phyloP scores from a whole-genome alignment of 208 protist species.

The Acanthamoeba pearcei region DNA sequence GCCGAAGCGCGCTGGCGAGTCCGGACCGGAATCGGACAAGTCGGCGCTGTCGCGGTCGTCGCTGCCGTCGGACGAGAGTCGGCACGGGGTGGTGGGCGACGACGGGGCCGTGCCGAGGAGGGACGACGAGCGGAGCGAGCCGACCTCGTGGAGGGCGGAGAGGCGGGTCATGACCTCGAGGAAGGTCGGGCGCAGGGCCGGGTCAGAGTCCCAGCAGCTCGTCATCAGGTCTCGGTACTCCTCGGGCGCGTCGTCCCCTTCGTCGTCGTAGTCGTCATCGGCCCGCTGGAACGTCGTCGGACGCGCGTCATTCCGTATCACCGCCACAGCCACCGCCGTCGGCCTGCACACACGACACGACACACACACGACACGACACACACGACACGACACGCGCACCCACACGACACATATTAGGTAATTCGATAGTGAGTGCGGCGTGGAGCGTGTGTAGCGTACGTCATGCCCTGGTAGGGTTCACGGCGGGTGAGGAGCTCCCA shows the following conservation, averaged over 20 bases:
- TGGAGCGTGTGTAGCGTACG: no score
- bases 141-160: no score
- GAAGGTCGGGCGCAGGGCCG: conserved; percentile 44
- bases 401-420: not conserved
- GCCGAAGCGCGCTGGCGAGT: no score
- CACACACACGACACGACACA: no score
- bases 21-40: no score
- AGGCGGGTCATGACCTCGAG: conserved; percentile 71
- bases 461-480: conserved; percentile 60
- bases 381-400: no score
- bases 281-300: no score
- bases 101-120: no score
- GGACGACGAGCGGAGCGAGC: not conserved
- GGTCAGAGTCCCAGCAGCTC: conserved; percentile 39
- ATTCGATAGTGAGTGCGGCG: not conserved
- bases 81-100: no score
- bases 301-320: not conserved
- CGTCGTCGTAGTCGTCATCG: no score
- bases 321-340: conserved; percentile 33
- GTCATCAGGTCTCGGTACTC: conserved; percentile 32
- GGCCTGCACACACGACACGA: not conserved
- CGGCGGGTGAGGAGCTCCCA: conserved; percentile 63
- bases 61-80: no score
- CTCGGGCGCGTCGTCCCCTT: not conserved
- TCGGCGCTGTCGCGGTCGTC: no score